These are phyloP conservation scores for Thraustotheca clavata DNA, from an alignment of 352 stramenopile species.

Conservation along the genomic window DNA sequence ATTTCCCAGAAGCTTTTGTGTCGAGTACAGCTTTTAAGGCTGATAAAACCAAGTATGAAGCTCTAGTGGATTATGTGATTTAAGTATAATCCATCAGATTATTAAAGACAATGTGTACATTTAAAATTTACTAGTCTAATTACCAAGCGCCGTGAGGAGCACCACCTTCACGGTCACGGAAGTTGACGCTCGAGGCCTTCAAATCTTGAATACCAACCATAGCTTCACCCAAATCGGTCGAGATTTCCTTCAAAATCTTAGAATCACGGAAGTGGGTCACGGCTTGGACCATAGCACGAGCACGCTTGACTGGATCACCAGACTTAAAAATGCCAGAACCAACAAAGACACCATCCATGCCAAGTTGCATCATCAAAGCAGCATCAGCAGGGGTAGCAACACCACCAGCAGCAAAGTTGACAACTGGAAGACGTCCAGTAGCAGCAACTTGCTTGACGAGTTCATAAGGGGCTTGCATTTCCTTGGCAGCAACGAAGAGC, in stretches of 20 bases:
- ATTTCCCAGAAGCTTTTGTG: background rate
- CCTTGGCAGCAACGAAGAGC: constrained; percentile 95
- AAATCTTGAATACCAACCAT: constrained; percentile 98
- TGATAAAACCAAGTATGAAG: background rate
- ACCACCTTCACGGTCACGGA: constrained; percentile 94
- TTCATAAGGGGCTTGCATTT: constrained; percentile 93
- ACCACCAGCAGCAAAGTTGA: constrained; percentile 97
- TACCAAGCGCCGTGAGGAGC: constrained; percentile 56
- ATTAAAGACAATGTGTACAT: background rate
- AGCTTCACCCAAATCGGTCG: constrained; percentile 90
- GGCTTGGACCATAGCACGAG: constrained; percentile 94
- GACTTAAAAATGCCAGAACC: constrained; percentile 98
- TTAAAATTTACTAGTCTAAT: constrained; percentile 15
- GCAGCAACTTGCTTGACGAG: constrained; percentile 89
- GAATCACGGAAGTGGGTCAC: constrained; percentile 96
- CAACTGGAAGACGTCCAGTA: constrained; percentile 90
- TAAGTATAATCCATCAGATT: background rate
- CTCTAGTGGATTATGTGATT: constrained; percentile 2
- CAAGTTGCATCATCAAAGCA: constrained; percentile 98
- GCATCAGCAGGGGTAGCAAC: constrained; percentile 97
- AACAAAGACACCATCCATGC: constrained; percentile 98
- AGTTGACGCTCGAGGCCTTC: constrained; percentile 93
- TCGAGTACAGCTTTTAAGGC: background rate
- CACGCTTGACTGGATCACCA: constrained; percentile 89
- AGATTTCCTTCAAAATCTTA: constrained; percentile 96